A percentile compares a stretch with the other conserved stretches of the same genome.
phyloP scores from a whole-genome alignment of 1,139 yeast genomes.

The Yamadazyma pseudoaaseri region DNA sequence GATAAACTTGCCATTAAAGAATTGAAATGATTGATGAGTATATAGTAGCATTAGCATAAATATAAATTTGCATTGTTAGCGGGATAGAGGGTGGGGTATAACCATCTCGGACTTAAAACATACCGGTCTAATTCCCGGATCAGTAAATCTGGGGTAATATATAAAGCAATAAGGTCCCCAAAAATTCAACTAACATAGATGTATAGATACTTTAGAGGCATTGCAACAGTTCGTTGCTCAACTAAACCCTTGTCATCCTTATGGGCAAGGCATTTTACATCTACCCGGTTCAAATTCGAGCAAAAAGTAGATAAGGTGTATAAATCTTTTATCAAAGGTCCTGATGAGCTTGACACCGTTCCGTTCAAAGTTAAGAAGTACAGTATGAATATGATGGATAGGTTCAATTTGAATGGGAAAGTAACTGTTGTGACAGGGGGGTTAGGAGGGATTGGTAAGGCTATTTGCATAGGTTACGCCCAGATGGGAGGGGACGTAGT shows the following conservation, averaged over 20 bases:
- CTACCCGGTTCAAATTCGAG: background rate
- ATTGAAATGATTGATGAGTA: conserved; percentile 15
- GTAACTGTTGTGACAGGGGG: conserved; percentile 83
- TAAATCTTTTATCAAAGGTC: conserved; percentile 22
- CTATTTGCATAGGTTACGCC: conserved; percentile 76
- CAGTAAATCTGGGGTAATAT: conserved; percentile 1
- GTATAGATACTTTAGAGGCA: too few species aligned
- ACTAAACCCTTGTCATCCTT: too few species aligned
- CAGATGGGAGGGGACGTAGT: conserved; percentile 89
- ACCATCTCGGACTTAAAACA: conserved; percentile 1
- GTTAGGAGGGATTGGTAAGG: conserved; percentile 76
- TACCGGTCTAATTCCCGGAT: conserved; percentile 1
- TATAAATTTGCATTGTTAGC: too few species aligned
- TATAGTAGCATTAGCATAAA: background rate
- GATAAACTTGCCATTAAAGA: conserved; percentile 33
- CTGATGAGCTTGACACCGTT: conserved; percentile 18
- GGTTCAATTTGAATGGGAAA: conserved; percentile 68
- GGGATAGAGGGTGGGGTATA: conserved; percentile 1
- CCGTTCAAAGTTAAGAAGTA: conserved; percentile 26
- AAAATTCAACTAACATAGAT: too few species aligned
- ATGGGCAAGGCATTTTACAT: too few species aligned
- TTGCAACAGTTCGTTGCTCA: too few species aligned
- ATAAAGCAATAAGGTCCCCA: background rate
- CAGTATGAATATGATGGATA: conserved; percentile 31
- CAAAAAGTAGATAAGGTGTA: conserved; percentile 5